phyloP scores from a whole-genome alignment of 805 yeast genomes.

The Lachancea dasiensis region DNA sequence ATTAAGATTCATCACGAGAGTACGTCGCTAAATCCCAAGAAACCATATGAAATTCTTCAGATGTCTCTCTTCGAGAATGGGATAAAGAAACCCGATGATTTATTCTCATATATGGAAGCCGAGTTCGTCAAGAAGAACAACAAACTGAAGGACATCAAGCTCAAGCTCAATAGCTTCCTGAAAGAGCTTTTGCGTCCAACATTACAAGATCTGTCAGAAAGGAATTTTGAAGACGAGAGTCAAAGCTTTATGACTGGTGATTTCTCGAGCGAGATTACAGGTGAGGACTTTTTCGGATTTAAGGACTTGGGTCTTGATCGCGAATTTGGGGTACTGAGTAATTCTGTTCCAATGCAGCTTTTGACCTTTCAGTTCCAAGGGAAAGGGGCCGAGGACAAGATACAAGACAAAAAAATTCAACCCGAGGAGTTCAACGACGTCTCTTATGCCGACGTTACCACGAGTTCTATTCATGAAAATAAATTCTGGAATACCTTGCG shows the following conservation, averaged over 20 bases:
- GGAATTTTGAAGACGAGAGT: conserved; percentile 79
- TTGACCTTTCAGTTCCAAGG: conserved; percentile 55
- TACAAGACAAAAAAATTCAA: conserved; percentile 45
- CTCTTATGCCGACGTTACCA: conserved; percentile 46
- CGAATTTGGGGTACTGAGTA: conserved; percentile 78
- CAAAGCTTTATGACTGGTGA: conserved; percentile 95
- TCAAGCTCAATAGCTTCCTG: conserved; percentile 62
- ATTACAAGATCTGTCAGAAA: conserved; percentile 63
- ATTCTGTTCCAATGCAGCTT: conserved; percentile 84
- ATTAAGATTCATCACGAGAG: conserved; percentile 69
- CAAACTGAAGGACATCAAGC: conserved; percentile 63
- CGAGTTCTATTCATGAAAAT: conserved; percentile 46
- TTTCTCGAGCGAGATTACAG: conserved; percentile 77
- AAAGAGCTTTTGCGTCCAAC: conserved; percentile 81
- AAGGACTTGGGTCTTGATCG: conserved; percentile 88
- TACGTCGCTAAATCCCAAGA: conserved; percentile 32
- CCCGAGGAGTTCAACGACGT: conserved; percentile 61
- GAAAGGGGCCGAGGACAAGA: conserved; percentile 54
- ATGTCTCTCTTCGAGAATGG: conserved; percentile 81
- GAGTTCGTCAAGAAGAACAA: conserved; percentile 61
- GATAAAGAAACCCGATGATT: conserved; percentile 66
- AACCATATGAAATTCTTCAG: conserved; percentile 42
- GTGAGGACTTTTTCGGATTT: conserved; percentile 98
- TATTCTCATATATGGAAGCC: conserved; percentile 69
- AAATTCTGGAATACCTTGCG: conserved; percentile 45